A percentile compares a stretch with the other conserved stretches of the same genome.
These are phyloP conservation scores for Talaromyces sp. DNA, from an alignment of 2,329 filamentous ascomycete genomes.

Conservation along the genomic window DNA sequence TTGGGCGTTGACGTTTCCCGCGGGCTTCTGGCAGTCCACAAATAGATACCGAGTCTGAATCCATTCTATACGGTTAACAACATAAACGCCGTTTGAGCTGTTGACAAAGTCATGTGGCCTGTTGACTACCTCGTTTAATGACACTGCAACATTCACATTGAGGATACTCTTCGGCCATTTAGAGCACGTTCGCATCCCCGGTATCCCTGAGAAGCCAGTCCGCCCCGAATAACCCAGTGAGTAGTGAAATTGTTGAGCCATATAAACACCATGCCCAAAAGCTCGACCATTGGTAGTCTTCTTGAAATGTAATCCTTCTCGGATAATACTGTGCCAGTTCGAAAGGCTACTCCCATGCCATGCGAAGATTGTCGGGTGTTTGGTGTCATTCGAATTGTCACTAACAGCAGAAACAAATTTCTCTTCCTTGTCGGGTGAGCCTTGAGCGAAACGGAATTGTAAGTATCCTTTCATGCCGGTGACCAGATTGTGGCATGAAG, in stretches of 20 bases:
- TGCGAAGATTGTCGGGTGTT: constrained; percentile 71
- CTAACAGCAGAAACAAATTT: constrained; percentile 65
- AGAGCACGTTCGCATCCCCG: neutral
- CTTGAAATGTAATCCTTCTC: constrained; percentile 74
- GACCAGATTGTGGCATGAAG: constrained; percentile 50
- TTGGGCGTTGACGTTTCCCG: neutral
- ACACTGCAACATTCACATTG: constrained; percentile 58
- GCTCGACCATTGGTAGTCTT: constrained; percentile 62
- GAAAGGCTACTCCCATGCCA: constrained; percentile 75
- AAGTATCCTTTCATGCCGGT: constrained; percentile 64
- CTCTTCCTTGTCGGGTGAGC: constrained; percentile 80
- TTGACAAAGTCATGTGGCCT: constrained; percentile 59
- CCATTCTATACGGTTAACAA: constrained; percentile 76
- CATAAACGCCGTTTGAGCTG: constrained; percentile 56
- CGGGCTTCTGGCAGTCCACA: constrained; percentile 41
- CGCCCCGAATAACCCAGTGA: constrained; percentile 52
- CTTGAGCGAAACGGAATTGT: constrained; percentile 85
- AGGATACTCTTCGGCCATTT: constrained; percentile 69
- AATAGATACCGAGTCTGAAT: constrained; percentile 87
- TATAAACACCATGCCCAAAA: constrained; percentile 78
- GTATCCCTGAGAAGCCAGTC: constrained; percentile 8
- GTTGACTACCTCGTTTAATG: constrained; percentile 84
- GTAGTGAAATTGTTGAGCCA: constrained; percentile 58
- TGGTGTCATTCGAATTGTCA: constrained; percentile 26
- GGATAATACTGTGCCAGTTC: constrained; percentile 90